These are phyloP conservation scores for Aspergillus sp. DNA, from an alignment of 2,329 filamentous ascomycete species.

Conservation along the genomic window DNA sequence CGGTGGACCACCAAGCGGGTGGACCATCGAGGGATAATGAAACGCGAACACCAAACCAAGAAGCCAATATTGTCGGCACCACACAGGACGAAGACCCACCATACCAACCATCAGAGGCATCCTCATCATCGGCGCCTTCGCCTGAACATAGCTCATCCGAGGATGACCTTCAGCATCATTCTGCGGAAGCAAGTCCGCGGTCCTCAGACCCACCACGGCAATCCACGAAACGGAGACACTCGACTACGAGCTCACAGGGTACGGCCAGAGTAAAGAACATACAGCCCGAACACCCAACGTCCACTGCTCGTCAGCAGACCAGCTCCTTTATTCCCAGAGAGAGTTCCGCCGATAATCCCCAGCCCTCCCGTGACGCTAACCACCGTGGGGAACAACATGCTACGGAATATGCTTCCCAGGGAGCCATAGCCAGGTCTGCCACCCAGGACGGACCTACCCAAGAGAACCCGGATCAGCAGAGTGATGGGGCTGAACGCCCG, in stretches of 20 bases:
- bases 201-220: neutral
- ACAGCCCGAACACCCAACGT: neutral
- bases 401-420: neutral
- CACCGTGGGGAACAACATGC: neutral
- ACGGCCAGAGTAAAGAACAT: neutral
- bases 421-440: neutral
- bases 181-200: neutral
- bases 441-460: neutral
- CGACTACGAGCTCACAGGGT: neutral
- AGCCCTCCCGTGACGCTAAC: neutral
- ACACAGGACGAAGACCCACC: neutral
- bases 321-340: neutral
- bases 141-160: neutral
- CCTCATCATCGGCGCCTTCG: neutral
- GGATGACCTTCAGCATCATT: neutral
- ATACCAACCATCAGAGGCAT: neutral
- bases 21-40: neutral
- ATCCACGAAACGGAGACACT: neutral
- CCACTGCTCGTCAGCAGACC: neutral
- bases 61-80: constrained; percentile 3
- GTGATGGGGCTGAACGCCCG: neutral
- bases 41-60: neutral
- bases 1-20: neutral
- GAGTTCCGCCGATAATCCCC: neutral
- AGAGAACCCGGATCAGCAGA: neutral